Evolutionary conservation across 73 alveolate species (phyloP), one percentile per base, ranked within the genome.

Genomic region (Chromera velia): DNA sequence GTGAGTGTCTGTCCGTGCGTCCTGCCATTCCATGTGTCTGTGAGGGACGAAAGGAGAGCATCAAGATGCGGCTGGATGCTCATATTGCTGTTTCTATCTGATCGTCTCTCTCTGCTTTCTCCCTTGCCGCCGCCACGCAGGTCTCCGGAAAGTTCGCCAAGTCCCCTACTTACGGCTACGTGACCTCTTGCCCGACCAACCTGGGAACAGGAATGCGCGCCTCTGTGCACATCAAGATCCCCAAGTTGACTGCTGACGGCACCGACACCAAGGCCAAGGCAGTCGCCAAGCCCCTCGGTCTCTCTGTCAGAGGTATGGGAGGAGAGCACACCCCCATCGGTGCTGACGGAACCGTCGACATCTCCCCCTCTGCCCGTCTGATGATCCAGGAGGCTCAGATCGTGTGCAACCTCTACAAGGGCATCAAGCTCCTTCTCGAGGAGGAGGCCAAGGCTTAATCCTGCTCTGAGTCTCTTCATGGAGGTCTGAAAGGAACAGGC

Each of bases 131-230:
- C n/a, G n/a, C n/a, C n/a, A n/a, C n/a, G n/a, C n/a, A n/a, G n/a
- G n/a, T n/a, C n/a, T n/a, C n/a, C n/a, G n/a, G n/a, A n/a, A n/a
- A 24, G n/a, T 75, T 47, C 79, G 84, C 79, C 32, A 74, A 75
- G 64, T 74, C 62, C 77, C 27, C 32, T 10, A 74, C 62, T 17
- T 47, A 70, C 47, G 87, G 87, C 9, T 70, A 33, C 74, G 32
- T 80, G 67, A 72, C 87, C 1, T 70, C 82, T 7, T 73, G 81
- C 82, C 81, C 82, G 13, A 70, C 82, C 68, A 80, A 80, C 70
- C 63, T 80, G 26, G 87, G 87, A 1, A 80, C 82, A 7, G 82
- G 75, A 33, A 30, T 80, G 62, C 71, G 87, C 71, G 87, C 87
- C 31, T 80, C 87, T 26, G 82, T 78, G 22, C 81, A 78, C 28